phyloP scores from a whole-genome alignment of 2,329 filamentous ascomycete genomes.

The Talaromyces sp. region DNA sequence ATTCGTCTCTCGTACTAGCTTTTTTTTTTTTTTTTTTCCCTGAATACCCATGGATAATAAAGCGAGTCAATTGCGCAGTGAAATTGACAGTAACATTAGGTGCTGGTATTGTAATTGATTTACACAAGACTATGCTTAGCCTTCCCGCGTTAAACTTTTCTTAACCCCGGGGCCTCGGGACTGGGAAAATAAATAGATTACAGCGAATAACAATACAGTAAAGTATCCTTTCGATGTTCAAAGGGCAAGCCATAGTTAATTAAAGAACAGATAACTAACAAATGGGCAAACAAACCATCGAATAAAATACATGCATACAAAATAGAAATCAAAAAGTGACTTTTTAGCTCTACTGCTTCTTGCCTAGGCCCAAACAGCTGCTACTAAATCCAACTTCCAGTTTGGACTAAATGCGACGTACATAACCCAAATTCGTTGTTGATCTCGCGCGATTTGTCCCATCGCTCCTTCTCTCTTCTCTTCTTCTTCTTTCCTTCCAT shows the following conservation, averaged over 20 bases:
- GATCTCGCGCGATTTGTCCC: constrained; percentile 1
- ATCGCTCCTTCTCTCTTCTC: not conserved
- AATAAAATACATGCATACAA: not conserved
- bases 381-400: not conserved
- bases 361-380: constrained; percentile 1
- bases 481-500: not conserved
- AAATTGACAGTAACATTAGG: not conserved
- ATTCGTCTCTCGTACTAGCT: constrained; percentile 15
- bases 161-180: constrained; percentile 11
- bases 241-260: not conserved
- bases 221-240: not conserved
- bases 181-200: constrained; percentile 7
- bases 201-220: constrained; percentile 6
- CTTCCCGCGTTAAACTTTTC: constrained; percentile 18
- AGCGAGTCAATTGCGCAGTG: not conserved
- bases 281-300: not conserved
- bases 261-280: not conserved
- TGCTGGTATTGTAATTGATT: constrained; percentile 15
- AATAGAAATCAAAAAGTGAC: not conserved
- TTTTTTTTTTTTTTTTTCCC: too few species aligned
- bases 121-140: constrained; percentile 18
- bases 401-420: not conserved
- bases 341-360: not conserved
- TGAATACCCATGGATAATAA: too few species aligned
- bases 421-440: not conserved